Conservation (phyloP, 2,329 filamentous ascomycete species). For the Zymoseptoria pseudotritici region DNA sequence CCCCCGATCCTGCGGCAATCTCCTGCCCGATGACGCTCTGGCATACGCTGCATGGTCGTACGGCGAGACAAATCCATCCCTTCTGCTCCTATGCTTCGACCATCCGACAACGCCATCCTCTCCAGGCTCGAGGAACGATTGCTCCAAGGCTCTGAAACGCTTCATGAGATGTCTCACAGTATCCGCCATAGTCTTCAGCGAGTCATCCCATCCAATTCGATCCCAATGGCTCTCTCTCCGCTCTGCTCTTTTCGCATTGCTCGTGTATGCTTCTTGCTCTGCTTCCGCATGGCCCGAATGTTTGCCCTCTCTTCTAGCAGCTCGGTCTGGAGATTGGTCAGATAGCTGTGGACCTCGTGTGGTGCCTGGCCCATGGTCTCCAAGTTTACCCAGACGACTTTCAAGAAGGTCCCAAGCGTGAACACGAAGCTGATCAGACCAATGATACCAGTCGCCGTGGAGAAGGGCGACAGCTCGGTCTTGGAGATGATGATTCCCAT, state of each 20-base stretch:
- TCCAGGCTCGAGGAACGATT: slow-evolving; percentile 30
- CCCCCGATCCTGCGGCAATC: slow-evolving; percentile 10
- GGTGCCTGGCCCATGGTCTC: slow-evolving; percentile 32
- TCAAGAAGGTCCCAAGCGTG: slow-evolving; percentile 37
- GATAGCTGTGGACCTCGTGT: slow-evolving; percentile 33
- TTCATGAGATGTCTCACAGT: slow-evolving; percentile 31
- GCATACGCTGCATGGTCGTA: slow-evolving; percentile 23
- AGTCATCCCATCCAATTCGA: slow-evolving; percentile 29
- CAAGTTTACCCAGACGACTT: slow-evolving; percentile 36
- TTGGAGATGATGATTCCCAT: slow-evolving; percentile 30
- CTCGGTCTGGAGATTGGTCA: slow-evolving; percentile 36
- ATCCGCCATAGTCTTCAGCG: slow-evolving; percentile 31
- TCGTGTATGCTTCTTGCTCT: slow-evolving; percentile 9
- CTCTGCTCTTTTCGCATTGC: slow-evolving; percentile 11
- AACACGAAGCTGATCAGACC: slow-evolving; percentile 39
- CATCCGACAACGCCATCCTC: slow-evolving; percentile 18
- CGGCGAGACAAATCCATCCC: slow-evolving; percentile 14
- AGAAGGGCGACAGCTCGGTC: slow-evolving; percentile 28
- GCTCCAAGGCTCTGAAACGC: slow-evolving; percentile 32
- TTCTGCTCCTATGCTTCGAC: slow-evolving; percentile 13
- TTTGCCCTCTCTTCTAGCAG: slow-evolving; percentile 35
- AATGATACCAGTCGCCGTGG: slow-evolving; percentile 31
- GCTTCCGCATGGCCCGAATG: slow-evolving; percentile 25
- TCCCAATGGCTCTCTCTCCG: slow-evolving; percentile 16
- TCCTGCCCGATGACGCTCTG: slow-evolving; percentile 19